Conservation (phyloP, 352 stramenopile genomes). For the Pythium coloratum region DNA sequence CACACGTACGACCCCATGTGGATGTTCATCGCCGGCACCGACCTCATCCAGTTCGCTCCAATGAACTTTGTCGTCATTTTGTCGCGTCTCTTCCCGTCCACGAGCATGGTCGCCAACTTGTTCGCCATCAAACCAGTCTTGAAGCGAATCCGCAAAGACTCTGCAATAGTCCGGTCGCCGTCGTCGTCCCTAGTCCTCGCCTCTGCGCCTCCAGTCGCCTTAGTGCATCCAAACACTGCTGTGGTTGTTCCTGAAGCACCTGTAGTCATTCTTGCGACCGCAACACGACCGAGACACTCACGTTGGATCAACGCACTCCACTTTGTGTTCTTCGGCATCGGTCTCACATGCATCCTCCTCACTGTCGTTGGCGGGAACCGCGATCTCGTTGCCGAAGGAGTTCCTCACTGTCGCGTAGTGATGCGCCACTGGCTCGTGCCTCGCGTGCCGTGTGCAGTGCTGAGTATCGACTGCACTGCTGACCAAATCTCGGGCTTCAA, state of each 20-base stretch:
- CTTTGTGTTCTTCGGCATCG: neutral
- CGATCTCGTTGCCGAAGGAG: neutral
- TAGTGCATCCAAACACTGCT: neutral
- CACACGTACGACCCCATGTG: constrained; percentile 7
- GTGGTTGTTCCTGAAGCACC: neutral
- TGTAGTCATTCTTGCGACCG: too few species aligned
- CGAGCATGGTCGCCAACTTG: constrained; percentile 16
- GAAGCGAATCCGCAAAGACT: neutral
- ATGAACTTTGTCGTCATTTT: neutral
- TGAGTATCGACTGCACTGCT: constrained; percentile 4
- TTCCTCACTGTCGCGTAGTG: constrained; percentile 6
- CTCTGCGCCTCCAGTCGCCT: neutral
- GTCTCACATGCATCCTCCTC: neutral
- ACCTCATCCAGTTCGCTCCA: constrained; percentile 7
- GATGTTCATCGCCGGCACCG: constrained; percentile 8
- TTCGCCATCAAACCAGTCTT: constrained; percentile 14
- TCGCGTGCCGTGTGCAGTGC: constrained; percentile 10
- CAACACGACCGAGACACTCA: neutral
- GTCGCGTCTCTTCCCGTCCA: constrained; percentile 1
- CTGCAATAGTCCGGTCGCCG: neutral
- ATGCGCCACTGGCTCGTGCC: constrained; percentile 16
- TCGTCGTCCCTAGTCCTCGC: neutral
- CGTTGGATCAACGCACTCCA: constrained; percentile 8
- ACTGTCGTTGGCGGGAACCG: neutral
- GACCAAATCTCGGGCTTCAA: neutral